Evolutionary conservation across 441 rosid genomes (phyloP).

Genomic region (Adansonia grandidieri): DNA sequence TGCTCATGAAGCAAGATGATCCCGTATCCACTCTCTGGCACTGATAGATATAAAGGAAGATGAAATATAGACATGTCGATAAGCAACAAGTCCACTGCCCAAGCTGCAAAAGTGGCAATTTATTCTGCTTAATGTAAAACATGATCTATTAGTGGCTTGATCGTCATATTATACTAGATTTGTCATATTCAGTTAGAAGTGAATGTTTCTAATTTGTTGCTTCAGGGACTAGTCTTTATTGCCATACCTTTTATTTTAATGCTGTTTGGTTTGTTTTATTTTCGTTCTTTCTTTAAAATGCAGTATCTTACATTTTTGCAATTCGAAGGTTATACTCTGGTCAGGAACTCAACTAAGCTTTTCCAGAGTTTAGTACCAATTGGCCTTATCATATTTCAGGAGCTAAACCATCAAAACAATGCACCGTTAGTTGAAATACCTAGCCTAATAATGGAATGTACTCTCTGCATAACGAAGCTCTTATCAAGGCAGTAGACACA

Average conservation of each 20-base stretch:
- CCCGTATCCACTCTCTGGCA: background rate
- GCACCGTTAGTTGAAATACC: constrained; percentile 8
- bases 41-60: background rate
- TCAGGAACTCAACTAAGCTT: constrained; percentile 89
- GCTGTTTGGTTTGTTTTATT: background rate
- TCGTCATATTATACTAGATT: background rate
- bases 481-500: background rate
- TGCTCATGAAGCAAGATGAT: background rate
- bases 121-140: constrained; percentile 1
- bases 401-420: constrained; percentile 28
- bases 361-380: constrained; percentile 88
- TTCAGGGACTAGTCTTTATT: constrained; percentile 1
- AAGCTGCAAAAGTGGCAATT: background rate
- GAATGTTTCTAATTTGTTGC: background rate
- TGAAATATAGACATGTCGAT: background rate
- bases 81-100: background rate
- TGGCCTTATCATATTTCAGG: constrained; percentile 97
- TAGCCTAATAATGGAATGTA: background rate
- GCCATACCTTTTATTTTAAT: constrained; percentile 23
- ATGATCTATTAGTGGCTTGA: background rate
- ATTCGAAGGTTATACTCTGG: constrained; percentile 95
- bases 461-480: background rate
- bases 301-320: constrained; percentile 88
- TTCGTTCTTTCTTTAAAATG: background rate
- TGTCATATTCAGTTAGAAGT: background rate